phyloP scores from a whole-genome alignment of 2,329 filamentous ascomycete genomes.

The Epichloe glyceriae region DNA sequence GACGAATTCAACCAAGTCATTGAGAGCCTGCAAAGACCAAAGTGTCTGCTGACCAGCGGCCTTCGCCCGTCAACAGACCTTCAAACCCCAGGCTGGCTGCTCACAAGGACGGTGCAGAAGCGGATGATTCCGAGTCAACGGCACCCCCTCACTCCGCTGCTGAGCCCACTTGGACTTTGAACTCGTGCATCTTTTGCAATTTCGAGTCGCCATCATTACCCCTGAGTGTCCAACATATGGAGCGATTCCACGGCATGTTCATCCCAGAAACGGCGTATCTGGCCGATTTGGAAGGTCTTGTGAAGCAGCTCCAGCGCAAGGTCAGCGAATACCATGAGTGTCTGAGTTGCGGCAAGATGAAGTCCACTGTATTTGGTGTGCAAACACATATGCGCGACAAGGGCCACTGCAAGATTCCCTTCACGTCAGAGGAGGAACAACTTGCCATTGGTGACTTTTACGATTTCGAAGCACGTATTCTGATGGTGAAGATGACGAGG shows the following conservation, averaged over 20 bases:
- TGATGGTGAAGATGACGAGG: conserved; percentile 56
- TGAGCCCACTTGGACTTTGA: conserved; percentile 30
- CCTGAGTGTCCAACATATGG: conserved; percentile 82
- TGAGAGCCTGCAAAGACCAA: conserved; percentile 63
- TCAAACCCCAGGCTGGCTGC: conserved; percentile 35
- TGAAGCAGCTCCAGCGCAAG: conserved; percentile 66
- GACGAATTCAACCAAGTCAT: conserved; percentile 67
- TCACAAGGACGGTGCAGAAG: conserved; percentile 24
- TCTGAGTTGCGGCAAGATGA: conserved; percentile 73
- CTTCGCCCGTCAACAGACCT: conserved; percentile 41
- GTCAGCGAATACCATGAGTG: conserved; percentile 74
- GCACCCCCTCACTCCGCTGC: conserved; percentile 23
- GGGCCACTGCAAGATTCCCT: conserved; percentile 93
- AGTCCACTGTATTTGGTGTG: conserved; percentile 64
- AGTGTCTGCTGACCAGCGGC: conserved; percentile 36
- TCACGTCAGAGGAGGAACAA: conserved; percentile 76
- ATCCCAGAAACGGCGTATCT: conserved; percentile 82
- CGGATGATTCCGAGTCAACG: conserved; percentile 30
- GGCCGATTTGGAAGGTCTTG: conserved; percentile 66
- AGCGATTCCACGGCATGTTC: conserved; percentile 87
- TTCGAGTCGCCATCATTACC: conserved; percentile 61
- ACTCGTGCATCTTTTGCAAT: conserved; percentile 82
- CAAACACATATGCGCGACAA: conserved; percentile 98
- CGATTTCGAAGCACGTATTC: conserved; percentile 94
- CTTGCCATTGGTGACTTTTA: conserved; percentile 93